A percentile compares a stretch with the other conserved stretches of the same genome.
Evolutionary conservation across 225 moss, liverwort and hornwort species (phyloP).

Genomic region (Marchantia paleacea): DNA sequence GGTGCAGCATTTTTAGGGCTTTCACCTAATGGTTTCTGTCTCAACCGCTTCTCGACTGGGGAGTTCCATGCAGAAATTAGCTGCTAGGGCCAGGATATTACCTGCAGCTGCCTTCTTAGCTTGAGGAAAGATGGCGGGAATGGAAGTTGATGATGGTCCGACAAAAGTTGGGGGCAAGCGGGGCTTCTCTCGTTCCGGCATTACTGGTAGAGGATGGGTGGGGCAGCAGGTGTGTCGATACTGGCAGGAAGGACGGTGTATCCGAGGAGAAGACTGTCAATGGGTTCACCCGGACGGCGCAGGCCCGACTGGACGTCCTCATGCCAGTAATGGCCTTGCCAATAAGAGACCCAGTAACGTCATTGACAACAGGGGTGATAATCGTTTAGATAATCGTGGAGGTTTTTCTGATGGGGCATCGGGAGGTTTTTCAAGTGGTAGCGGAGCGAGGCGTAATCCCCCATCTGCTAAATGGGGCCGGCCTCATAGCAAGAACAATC

Average conservation of each 20-base stretch:
- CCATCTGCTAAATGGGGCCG: conserved; percentile 54
- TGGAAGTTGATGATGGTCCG: conserved; percentile 94
- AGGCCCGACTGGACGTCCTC: conserved; percentile 81
- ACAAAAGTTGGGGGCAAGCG: conserved; percentile 86
- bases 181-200: conserved; percentile 59
- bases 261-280: conserved; percentile 86
- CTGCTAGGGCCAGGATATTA: conserved; percentile 12
- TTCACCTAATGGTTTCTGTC: conserved; percentile 4
- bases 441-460: conserved; percentile 51
- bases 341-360: conserved; percentile 59
- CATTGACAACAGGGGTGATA: conserved; percentile 47
- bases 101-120: conserved; percentile 10
- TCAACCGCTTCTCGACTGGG: background rate
- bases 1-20: conserved; percentile 2
- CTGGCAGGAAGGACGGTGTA: conserved; percentile 87
- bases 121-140: conserved; percentile 67
- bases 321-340: conserved; percentile 43
- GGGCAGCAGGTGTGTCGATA: conserved; percentile 80
- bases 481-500: conserved; percentile 40
- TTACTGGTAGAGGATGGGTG: conserved; percentile 42
- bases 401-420: conserved; percentile 53
- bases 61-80: conserved; percentile 7
- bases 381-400: conserved; percentile 46
- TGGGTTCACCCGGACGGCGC: conserved; percentile 82
- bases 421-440: conserved; percentile 60